Conservation (phyloP, 495 filamentous ascomycete genomes). For the Trichocladium uniseriatum region DNA sequence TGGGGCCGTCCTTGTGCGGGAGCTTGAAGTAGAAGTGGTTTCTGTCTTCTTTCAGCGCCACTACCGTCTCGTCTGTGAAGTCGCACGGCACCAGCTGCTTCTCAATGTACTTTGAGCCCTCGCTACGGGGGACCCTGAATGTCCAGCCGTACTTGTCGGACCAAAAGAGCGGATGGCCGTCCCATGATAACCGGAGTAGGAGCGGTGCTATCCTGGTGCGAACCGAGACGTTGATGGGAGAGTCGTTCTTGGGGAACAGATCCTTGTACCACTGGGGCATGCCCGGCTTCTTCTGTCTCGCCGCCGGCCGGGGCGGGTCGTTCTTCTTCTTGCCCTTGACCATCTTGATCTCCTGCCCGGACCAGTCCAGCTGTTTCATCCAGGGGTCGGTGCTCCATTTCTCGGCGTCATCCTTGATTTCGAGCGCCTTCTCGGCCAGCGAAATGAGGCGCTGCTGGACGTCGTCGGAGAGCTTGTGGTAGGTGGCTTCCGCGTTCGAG, state of each 20-base stretch:
- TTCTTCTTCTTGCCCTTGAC: constrained; percentile 80
- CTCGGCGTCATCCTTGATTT: constrained; percentile 57
- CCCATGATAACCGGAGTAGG: constrained; percentile 78
- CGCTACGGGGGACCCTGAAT: constrained; percentile 61
- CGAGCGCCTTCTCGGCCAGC: constrained; percentile 66
- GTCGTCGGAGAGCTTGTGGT: constrained; percentile 61
- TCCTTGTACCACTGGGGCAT: constrained; percentile 97
- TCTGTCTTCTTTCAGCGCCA: constrained; percentile 54
- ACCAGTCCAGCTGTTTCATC: constrained; percentile 92
- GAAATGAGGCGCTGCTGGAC: constrained; percentile 63
- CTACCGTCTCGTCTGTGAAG: constrained; percentile 63
- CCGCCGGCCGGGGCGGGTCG: constrained; percentile 66
- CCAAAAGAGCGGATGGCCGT: constrained; percentile 83
- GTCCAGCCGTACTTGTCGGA: constrained; percentile 89
- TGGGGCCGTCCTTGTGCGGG: constrained; percentile 89
- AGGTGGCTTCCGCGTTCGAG: constrained; percentile 71
- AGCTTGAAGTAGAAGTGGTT: constrained; percentile 76
- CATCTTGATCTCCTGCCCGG: constrained; percentile 83
- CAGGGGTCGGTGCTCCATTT: constrained; percentile 72
- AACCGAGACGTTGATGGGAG: constrained; percentile 67
- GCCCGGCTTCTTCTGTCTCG: constrained; percentile 83
- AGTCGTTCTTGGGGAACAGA: constrained; percentile 57
- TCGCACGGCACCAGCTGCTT: constrained; percentile 65
- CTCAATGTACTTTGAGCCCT: constrained; percentile 55
- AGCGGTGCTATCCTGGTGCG: constrained; percentile 82